Base-by-base conservation (phyloP, 495 filamentous ascomycete genomes). In the Hypoxylon cercidicola region DNA sequence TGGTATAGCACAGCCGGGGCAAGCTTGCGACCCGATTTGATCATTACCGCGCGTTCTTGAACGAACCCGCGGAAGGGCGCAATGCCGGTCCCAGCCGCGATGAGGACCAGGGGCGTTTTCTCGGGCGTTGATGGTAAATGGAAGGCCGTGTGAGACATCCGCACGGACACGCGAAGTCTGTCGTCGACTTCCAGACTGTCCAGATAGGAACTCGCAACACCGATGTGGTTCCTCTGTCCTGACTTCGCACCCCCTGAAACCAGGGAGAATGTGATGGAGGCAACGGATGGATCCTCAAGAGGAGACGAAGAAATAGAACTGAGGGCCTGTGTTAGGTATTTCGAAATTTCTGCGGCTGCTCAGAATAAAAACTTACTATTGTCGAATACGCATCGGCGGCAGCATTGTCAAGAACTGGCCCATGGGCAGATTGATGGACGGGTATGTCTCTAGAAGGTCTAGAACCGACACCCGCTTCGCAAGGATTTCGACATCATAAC, bases 51-150 rank as follows among this genome's bases (percentile, higher is more conserved):
- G 6, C 88, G 84, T 53, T 90, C 85, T 72, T 88, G 82, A 11
- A 89, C 64, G 66, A 90, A 90, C 10, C 85, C 85, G 3, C 85
- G 83, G 78, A 90, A 86, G 1, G 87, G 87, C 0, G 87, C 86
- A 20, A 90, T 74, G 0, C 87, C 53, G 69, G 85, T 43, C 73
- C 86, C 16, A 2, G 75, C 74, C 19, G 82, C 81, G 43, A 87
- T 73, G 78, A 90, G 86, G 62, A 89, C 85, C 64, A 91, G 76
- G 0, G 89, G 88, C 0, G 82, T 72, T 4, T 43, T 81, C 10
- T 78, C 75, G 0, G 83, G 72, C 66, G 87, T 81, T 0, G 71
- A 47, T 1, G 88, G 88, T 0, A 88, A 79, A 50, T 85, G 86
- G 79, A 92, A 92, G 57, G 85, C 77, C 73, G 79, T 81, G 46